Evolutionary conservation across 441 rosid genomes (phyloP).

Genomic region (Euphorbia schlechtendalii): DNA sequence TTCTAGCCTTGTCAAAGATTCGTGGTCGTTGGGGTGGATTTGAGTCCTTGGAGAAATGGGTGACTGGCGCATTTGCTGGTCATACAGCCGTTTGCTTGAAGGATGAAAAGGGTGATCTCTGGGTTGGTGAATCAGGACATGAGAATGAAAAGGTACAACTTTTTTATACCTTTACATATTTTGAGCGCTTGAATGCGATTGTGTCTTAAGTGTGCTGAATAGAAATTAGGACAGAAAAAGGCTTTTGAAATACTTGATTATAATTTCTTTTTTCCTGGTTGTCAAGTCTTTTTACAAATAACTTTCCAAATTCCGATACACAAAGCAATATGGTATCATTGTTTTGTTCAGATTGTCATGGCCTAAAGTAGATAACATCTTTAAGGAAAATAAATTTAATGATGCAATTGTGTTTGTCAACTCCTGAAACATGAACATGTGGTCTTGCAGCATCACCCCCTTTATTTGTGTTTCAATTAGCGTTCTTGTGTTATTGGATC

Average conservation of each 20-base stretch:
- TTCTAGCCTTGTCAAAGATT: conserved; percentile 85
- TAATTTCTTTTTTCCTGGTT: background rate
- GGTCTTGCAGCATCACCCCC: background rate
- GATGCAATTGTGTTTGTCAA: background rate
- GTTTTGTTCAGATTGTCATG: background rate
- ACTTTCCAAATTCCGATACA: background rate
- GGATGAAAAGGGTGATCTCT: conserved; percentile 78
- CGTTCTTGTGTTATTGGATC: background rate
- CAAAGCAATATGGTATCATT: background rate
- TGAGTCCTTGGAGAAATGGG: conserved; percentile 98
- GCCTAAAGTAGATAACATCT: background rate
- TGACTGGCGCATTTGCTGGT: conserved; percentile 97
- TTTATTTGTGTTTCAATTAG: background rate
- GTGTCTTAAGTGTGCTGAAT: too few relatives aligned
- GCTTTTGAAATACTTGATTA: conserved; percentile 3
- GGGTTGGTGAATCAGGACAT: conserved; percentile 99
- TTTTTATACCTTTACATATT: background rate
- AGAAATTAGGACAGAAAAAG: too few relatives aligned
- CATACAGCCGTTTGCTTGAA: conserved; percentile 96
- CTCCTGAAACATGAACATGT: background rate
- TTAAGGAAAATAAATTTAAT: background rate
- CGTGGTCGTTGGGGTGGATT: conserved; percentile 98
- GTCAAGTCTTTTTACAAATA: background rate
- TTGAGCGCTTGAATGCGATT: background rate
- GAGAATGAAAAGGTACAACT: conserved; percentile 87